Percentiles rank a stretch among this genome's conserved stretches.
Conservation (phyloP, 2,329 filamentous ascomycete species). For the Neospermospora avenae region DNA sequence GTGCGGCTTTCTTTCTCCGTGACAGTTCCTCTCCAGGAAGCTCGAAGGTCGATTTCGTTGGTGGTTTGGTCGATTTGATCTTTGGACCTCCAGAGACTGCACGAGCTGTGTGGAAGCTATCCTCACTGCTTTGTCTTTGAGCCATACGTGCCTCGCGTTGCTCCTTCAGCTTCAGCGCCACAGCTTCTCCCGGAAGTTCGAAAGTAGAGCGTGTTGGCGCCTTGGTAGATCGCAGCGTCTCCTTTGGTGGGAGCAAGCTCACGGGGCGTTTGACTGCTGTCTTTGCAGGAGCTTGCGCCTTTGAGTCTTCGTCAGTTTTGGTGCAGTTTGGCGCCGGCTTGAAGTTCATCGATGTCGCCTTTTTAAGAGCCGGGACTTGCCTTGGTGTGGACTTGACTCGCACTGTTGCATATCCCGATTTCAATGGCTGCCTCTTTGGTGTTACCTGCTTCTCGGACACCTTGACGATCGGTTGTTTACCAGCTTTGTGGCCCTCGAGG, state of each 20-base stretch:
- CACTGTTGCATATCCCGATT: conserved; percentile 40
- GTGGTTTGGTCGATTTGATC: conserved; percentile 49
- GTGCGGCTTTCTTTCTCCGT: conserved; percentile 48
- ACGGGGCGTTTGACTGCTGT: conserved; percentile 37
- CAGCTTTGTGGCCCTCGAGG: neutral
- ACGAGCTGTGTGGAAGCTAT: conserved; percentile 37
- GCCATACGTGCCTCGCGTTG: conserved; percentile 54
- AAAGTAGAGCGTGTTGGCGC: conserved; percentile 53
- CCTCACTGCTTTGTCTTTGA: conserved; percentile 36
- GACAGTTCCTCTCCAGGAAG: conserved; percentile 59
- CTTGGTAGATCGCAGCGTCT: conserved; percentile 50
- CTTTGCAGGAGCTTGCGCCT: conserved; percentile 25
- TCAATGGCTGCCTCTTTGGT: conserved; percentile 25
- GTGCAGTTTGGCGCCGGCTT: conserved; percentile 10
- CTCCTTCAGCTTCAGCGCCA: conserved; percentile 55
- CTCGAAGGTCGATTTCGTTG: conserved; percentile 56
- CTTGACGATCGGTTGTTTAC: neutral
- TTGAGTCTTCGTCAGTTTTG: conserved; percentile 26
- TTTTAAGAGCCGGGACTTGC: conserved; percentile 23
- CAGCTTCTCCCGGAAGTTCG: conserved; percentile 60
- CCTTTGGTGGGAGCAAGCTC: conserved; percentile 42
- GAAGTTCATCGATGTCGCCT: conserved; percentile 30
- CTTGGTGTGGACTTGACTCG: conserved; percentile 39
- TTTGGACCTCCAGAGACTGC: conserved; percentile 41
- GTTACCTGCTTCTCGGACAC: neutral